Evolutionary conservation across 2,329 filamentous ascomycete genomes (phyloP).

Genomic region (Parastagonospora avenae): DNA sequence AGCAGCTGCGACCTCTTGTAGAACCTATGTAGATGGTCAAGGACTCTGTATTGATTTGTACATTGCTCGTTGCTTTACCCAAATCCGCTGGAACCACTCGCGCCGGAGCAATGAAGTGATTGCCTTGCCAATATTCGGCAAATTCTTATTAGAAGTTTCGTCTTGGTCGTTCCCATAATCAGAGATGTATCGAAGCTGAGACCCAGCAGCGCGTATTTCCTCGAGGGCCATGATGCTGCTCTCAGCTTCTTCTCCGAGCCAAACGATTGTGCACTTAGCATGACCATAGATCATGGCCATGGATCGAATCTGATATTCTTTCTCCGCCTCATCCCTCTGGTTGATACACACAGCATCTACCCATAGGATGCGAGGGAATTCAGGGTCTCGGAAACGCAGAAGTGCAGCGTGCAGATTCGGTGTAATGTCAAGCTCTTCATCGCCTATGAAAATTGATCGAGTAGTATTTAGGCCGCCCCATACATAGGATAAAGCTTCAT

Average conservation of each 20-base stretch:
- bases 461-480: constrained; percentile 5
- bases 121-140: background rate
- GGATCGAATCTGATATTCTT: constrained; percentile 16
- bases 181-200: too few relatives aligned
- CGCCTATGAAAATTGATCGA: constrained; percentile 4
- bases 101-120: background rate
- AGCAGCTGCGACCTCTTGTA: constrained; percentile 21
- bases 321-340: constrained; percentile 9
- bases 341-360: constrained; percentile 7
- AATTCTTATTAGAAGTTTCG: too few relatives aligned
- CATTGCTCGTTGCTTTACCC: background rate
- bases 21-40: constrained; percentile 4
- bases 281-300: constrained; percentile 19
- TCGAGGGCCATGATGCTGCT: constrained; percentile 8
- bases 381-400: constrained; percentile 7
- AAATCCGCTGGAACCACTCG: constrained; percentile 11
- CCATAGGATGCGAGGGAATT: constrained; percentile 6
- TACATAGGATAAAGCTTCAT: constrained; percentile 13
- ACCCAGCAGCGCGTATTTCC: background rate
- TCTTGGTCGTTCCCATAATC: too few relatives aligned
- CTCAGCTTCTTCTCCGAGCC: constrained; percentile 15
- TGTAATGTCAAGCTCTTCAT: background rate
- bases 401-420: constrained; percentile 3
- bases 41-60: background rate
- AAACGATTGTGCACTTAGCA: constrained; percentile 16